These are phyloP conservation scores for Pseudevernia furfuracea DNA, from an alignment of 495 filamentous ascomycete species.

Conservation along the genomic window DNA sequence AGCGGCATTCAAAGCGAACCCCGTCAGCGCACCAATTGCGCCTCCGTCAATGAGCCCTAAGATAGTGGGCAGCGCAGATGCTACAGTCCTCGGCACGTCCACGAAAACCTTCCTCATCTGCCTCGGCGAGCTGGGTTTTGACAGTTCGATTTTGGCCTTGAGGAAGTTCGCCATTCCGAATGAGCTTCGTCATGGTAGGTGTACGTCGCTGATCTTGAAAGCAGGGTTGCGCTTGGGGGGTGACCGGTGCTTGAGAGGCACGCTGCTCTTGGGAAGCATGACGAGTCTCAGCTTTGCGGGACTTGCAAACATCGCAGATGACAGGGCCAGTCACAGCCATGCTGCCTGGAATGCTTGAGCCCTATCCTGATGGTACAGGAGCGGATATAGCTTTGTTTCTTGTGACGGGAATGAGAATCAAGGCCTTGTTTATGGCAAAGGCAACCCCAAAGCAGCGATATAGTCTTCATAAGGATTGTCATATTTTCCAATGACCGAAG, in stretches of 20 bases:
- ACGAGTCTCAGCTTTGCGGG: not conserved
- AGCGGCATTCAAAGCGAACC: slow-evolving; percentile 25
- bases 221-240: not conserved
- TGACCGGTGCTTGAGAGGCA: not conserved
- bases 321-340: not conserved
- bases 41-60: slow-evolving; percentile 28
- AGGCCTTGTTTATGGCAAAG: slow-evolving; percentile 16
- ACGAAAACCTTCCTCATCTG: slow-evolving; percentile 29
- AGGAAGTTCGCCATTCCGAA: slow-evolving; percentile 1
- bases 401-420: slow-evolving; percentile 22
- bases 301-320: slow-evolving; percentile 6
- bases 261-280: slow-evolving; percentile 2
- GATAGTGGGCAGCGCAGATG: slow-evolving; percentile 17
- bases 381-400: slow-evolving; percentile 16
- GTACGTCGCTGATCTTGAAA: slow-evolving; percentile 7
- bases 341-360: slow-evolving; percentile 13
- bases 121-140: slow-evolving; percentile 5
- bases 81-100: slow-evolving; percentile 24
- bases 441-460: slow-evolving; percentile 24
- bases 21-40: slow-evolving; percentile 27
- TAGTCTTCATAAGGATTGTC: slow-evolving; percentile 31
- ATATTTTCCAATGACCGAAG: slow-evolving; percentile 29
- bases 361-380: slow-evolving; percentile 21
- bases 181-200: slow-evolving; percentile 13
- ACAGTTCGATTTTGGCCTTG: not conserved